Evolutionary conservation across 2,329 filamentous ascomycete genomes (phyloP).

Genomic region (Colletotrichum viniferum): DNA sequence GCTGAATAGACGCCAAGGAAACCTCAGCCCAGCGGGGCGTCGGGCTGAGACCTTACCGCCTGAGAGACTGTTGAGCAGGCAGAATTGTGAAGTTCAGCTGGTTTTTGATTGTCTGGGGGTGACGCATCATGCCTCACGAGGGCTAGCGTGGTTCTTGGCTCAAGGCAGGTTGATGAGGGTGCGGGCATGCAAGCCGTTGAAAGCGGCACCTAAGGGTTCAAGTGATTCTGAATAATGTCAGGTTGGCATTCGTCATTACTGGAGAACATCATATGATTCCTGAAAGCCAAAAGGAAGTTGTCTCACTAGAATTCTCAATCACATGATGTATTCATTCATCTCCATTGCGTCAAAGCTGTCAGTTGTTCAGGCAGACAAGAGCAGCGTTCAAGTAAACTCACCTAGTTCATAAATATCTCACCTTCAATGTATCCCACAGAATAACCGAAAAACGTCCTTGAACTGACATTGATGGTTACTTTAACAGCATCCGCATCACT

Average conservation of each 20-base stretch:
- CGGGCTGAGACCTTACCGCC: not conserved
- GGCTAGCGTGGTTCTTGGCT: not conserved
- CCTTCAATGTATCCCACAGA: fast-evolving
- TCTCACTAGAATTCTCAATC: fast-evolving
- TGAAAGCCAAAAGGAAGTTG: fast-evolving
- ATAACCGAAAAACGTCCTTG: fast-evolving
- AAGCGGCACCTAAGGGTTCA: fast-evolving
- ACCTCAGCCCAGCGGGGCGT: not conserved
- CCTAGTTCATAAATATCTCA: fast-evolving
- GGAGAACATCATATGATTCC: fast-evolving
- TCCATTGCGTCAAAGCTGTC: not conserved
- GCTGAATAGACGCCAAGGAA: not conserved
- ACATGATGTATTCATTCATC: fast-evolving
- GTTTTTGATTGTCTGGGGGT: not conserved
- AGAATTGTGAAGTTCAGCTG: not conserved
- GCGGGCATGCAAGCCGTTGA: not conserved
- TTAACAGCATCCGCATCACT: not conserved
- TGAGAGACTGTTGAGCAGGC: not conserved
- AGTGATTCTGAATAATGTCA: fast-evolving
- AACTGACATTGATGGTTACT: too few species aligned
- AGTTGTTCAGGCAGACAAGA: not conserved
- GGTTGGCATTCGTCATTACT: not conserved
- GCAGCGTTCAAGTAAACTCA: not conserved
- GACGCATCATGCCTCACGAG: not conserved
- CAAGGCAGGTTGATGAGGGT: not conserved